Evolutionary conservation across 2,329 filamentous ascomycete genomes (phyloP).

Genomic region (Pseudogymnoascus sp.): DNA sequence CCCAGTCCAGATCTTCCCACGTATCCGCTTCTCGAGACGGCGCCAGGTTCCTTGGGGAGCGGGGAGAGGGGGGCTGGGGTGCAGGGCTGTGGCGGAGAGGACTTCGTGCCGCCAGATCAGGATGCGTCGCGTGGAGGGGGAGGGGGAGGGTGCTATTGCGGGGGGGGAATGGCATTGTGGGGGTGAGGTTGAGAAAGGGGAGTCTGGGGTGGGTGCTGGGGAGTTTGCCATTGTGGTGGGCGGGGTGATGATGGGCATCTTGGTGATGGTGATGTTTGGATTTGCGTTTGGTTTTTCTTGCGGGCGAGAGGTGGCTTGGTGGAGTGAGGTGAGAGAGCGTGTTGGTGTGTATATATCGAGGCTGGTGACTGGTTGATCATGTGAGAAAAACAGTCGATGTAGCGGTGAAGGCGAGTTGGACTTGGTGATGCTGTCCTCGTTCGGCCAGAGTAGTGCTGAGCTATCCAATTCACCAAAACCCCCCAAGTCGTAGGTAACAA

Average conservation of each 20-base stretch:
- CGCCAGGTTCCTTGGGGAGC: constrained; percentile 15
- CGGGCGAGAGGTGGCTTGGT: not conserved
- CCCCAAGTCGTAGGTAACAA: not conserved
- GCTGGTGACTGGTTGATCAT: not conserved
- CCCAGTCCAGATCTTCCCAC: not conserved
- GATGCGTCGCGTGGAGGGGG: constrained; percentile 32
- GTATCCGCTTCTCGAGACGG: not conserved
- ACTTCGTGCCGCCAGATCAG: constrained; percentile 45
- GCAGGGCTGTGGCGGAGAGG: constrained; percentile 29
- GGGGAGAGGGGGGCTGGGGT: constrained; percentile 29
- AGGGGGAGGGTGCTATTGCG: constrained; percentile 14
- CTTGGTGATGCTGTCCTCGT: not conserved
- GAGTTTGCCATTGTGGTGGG: not conserved
- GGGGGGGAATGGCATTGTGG: no score
- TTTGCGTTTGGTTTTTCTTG: not conserved
- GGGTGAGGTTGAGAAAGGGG: not conserved
- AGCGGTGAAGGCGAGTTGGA: not conserved
- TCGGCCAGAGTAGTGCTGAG: not conserved
- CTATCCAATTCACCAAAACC: not conserved
- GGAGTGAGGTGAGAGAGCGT: not conserved
- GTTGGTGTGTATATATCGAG: not conserved
- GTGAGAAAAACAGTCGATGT: not conserved
- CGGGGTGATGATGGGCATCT: no score
- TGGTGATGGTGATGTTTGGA: not conserved
- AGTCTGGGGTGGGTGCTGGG: not conserved